These are phyloP conservation scores for Lentinus brumalis DNA, from an alignment of 768 basidiomycete genomes.

Conservation along the genomic window DNA sequence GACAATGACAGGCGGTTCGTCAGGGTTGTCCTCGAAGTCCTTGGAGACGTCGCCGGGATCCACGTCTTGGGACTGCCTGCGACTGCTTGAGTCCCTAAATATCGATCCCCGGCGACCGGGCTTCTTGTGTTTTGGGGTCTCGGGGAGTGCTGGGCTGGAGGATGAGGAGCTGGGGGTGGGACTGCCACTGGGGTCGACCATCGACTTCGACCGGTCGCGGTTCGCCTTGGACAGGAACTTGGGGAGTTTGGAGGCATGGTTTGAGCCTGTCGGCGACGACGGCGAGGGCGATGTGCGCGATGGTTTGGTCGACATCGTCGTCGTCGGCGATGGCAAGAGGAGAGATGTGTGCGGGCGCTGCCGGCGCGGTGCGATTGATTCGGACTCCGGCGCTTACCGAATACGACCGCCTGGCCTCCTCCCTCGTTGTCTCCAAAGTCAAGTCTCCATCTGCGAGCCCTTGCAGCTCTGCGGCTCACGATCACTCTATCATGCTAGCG, in stretches of 20 bases:
- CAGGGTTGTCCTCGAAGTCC: slow-evolving; percentile 38
- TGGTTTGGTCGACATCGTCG: slow-evolving; percentile 50
- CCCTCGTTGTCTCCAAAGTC: no score
- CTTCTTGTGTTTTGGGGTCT: slow-evolving; percentile 29
- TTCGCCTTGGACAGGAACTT: slow-evolving; percentile 68
- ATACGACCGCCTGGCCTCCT: no score
- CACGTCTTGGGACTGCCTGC: slow-evolving; percentile 31
- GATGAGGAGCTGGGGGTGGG: slow-evolving; percentile 43
- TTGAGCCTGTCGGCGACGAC: slow-evolving; percentile 41
- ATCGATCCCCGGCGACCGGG: slow-evolving; percentile 30
- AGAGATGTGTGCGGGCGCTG: slow-evolving; percentile 13
- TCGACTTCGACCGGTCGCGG: slow-evolving; percentile 62
- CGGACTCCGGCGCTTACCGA: neutral
- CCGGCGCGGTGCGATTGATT: slow-evolving; percentile 8
- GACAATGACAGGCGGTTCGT: slow-evolving; percentile 67
- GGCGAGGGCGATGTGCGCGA: slow-evolving; percentile 45
- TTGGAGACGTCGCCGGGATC: slow-evolving; percentile 32
- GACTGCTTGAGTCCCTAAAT: slow-evolving; percentile 23
- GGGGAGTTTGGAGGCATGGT: slow-evolving; percentile 56
- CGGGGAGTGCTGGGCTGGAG: slow-evolving; percentile 34
- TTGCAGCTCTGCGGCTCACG: no score
- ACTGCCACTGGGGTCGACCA: slow-evolving; percentile 40
- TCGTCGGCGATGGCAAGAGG: slow-evolving; percentile 23
- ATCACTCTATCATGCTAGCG: no score
- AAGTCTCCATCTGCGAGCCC: no score